Evolutionary conservation across 148 eudicot genomes (phyloP).

Genomic region (Cornus florida): DNA sequence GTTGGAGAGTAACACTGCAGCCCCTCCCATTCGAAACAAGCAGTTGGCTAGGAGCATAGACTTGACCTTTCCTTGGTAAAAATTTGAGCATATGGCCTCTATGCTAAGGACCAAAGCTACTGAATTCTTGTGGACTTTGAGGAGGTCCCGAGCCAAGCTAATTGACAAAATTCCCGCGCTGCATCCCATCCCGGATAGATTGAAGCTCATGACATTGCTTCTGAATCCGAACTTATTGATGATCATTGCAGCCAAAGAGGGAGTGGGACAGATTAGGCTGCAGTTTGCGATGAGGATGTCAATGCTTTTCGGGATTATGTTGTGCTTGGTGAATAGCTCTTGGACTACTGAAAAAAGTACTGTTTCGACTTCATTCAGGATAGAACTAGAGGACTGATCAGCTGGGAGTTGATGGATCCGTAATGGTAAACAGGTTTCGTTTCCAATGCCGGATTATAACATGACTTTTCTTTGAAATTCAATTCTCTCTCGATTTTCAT

Average conservation of each 20-base stretch:
- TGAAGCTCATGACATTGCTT: constrained; percentile 40
- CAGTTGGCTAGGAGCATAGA: constrained; percentile 52
- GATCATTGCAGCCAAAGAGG: constrained; percentile 36
- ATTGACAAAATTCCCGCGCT: constrained; percentile 40
- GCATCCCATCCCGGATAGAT: constrained; percentile 51
- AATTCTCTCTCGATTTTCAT: constrained; percentile 13
- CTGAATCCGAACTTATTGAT: constrained; percentile 43
- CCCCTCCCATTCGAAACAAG: constrained; percentile 50
- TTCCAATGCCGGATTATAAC: constrained; percentile 30
- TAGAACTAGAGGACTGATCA: constrained; percentile 24
- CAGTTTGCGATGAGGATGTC: constrained; percentile 47
- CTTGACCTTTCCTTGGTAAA: constrained; percentile 37
- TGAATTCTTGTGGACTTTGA: constrained; percentile 42
- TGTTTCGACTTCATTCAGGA: constrained; percentile 25
- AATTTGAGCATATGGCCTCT: constrained; percentile 32
- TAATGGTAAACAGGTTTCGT: constrained; percentile 19
- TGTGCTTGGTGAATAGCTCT: constrained; percentile 32
- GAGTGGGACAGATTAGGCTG: constrained; percentile 40
- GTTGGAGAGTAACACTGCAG: constrained; percentile 35
- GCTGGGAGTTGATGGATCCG: constrained; percentile 28
- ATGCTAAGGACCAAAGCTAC: constrained; percentile 41
- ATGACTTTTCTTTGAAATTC: constrained; percentile 34
- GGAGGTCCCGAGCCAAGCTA: constrained; percentile 40
- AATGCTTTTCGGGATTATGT: constrained; percentile 34
- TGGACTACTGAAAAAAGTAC: constrained; percentile 32